phyloP scores from a whole-genome alignment of 129 eudicot genomes.

The Daucus carota region DNA sequence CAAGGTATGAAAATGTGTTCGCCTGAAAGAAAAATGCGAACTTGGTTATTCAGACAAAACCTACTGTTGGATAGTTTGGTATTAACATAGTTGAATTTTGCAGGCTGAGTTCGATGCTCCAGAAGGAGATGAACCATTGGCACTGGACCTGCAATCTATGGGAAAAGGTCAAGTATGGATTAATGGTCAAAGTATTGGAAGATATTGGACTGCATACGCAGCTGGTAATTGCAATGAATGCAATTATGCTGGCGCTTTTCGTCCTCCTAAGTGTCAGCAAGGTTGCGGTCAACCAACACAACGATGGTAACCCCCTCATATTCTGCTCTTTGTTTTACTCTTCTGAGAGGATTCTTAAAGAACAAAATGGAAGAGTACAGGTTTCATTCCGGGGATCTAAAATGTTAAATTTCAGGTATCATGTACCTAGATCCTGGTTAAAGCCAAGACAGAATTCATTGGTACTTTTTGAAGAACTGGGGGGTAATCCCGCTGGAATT shows the following conservation, averaged over 20 bases:
- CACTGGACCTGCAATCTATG: conserved; percentile 33
- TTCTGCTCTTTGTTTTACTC: background rate
- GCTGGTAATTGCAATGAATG: conserved; percentile 24
- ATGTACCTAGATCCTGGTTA: conserved; percentile 68
- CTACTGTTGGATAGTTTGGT: background rate
- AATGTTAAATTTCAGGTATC: conserved; percentile 36
- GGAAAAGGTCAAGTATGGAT: conserved; percentile 42
- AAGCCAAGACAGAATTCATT: conserved; percentile 47
- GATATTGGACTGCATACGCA: conserved; percentile 32
- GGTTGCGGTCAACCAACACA: conserved; percentile 36
- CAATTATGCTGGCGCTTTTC: conserved; percentile 21
- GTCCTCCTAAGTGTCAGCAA: conserved; percentile 22
- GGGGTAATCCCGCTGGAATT: conserved; percentile 53
- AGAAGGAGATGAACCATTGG: conserved; percentile 27
- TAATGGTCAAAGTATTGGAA: conserved; percentile 34
- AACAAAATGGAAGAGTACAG: background rate
- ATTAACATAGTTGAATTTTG: background rate
- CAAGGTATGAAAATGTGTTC: conserved; percentile 12
- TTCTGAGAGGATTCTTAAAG: background rate
- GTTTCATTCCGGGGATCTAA: background rate
- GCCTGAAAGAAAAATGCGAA: background rate
- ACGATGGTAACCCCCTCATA: conserved; percentile 18
- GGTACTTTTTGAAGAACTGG: conserved; percentile 59
- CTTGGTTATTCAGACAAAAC: background rate
- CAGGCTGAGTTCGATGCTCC: conserved; percentile 33